Conservation (phyloP, 2,329 filamentous ascomycete species). For the Tolypocladium cylindrosporum region DNA sequence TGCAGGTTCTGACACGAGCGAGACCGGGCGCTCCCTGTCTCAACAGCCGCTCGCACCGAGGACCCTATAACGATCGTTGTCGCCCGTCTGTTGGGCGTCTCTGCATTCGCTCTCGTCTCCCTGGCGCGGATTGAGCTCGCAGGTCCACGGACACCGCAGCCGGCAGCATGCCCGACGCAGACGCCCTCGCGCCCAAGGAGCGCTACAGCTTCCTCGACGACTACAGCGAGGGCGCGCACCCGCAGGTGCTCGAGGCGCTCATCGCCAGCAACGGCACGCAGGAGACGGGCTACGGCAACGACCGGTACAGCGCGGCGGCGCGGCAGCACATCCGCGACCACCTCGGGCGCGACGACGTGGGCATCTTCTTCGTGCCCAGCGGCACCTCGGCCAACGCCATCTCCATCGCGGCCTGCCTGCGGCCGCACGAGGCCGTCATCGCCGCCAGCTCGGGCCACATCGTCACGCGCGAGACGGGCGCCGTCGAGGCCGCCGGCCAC, state of each 20-base stretch:
- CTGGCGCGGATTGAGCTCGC: neutral
- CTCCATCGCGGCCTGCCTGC: constrained; percentile 38
- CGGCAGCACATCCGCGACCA: constrained; percentile 28
- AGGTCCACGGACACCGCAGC: neutral
- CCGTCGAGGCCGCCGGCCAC: constrained; percentile 39
- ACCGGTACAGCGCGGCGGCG: constrained; percentile 31
- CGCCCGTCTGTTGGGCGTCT: neutral
- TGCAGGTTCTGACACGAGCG: neutral
- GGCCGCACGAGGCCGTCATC: constrained; percentile 41
- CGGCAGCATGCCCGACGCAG: constrained; percentile 7
- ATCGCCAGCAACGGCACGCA: constrained; percentile 32
- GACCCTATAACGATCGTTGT: no score
- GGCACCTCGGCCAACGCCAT: constrained; percentile 42
- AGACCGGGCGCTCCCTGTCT: neutral
- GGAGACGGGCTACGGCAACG: constrained; percentile 35
- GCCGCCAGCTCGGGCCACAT: constrained; percentile 39
- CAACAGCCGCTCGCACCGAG: neutral
- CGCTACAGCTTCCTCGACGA: constrained; percentile 39
- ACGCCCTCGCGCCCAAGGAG: constrained; percentile 1
- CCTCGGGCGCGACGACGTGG: constrained; percentile 27
- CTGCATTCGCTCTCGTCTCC: neutral
- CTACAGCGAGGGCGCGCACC: constrained; percentile 42
- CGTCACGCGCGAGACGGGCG: constrained; percentile 37
- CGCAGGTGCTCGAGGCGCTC: constrained; percentile 35
- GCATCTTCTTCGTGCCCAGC: constrained; percentile 40